Evolutionary conservation across 2,329 filamentous ascomycete genomes (phyloP).

Genomic region (Periconia digitata): DNA sequence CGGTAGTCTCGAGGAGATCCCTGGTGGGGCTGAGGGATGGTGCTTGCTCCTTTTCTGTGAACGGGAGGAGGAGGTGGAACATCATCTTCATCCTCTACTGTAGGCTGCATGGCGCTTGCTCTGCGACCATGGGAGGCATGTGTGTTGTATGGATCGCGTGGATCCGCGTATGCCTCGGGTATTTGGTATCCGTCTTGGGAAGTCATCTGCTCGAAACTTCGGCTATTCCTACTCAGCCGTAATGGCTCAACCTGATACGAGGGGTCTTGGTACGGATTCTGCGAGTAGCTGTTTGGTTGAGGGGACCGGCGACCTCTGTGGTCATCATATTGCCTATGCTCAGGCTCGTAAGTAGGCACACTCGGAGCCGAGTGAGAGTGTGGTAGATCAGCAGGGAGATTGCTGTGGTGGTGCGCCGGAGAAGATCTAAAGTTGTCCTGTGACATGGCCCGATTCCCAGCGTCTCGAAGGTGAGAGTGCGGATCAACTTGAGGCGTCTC

Average conservation of each 20-base stretch:
- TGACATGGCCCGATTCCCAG: conserved; percentile 22
- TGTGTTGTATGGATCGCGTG: conserved; percentile 43
- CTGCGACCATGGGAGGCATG: conserved; percentile 50
- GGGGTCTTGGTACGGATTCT: conserved; percentile 30
- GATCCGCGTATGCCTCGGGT: conserved; percentile 32
- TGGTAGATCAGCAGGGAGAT: conserved; percentile 33
- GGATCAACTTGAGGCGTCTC: conserved; percentile 35
- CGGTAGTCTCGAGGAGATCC: conserved; percentile 25
- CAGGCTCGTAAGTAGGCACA: conserved; percentile 39
- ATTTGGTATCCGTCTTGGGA: conserved; percentile 36
- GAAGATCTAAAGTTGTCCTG: conserved; percentile 32
- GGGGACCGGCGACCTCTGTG: conserved; percentile 19
- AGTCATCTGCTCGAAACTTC: conserved; percentile 23
- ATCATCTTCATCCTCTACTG: conserved; percentile 65
- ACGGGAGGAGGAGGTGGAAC: conserved; percentile 47
- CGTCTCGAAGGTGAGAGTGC: conserved; percentile 23
- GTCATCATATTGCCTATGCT: conserved; percentile 16
- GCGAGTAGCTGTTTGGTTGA: conserved; percentile 11
- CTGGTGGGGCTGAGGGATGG: conserved; percentile 28
- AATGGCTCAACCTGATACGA: conserved; percentile 39
- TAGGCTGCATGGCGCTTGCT: conserved; percentile 59
- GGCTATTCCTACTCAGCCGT: conserved; percentile 28
- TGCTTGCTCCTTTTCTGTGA: conserved; percentile 39
- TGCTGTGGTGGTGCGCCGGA: conserved; percentile 20
- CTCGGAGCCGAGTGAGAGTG: conserved; percentile 51